phyloP scores from a whole-genome alignment of 257 asterid genomes.

The Schizonepeta tenuifolia region DNA sequence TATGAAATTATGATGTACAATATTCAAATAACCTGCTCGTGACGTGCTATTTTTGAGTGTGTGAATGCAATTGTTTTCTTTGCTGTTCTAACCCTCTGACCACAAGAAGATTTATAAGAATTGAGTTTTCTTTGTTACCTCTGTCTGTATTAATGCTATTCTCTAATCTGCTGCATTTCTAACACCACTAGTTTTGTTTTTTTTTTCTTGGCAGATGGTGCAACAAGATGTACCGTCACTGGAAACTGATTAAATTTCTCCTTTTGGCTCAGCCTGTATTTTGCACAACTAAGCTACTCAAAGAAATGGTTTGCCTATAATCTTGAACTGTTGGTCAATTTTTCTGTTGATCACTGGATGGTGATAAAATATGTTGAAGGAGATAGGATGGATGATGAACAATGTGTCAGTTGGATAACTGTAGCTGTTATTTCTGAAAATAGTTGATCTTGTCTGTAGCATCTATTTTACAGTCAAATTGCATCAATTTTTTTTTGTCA shows the following conservation, averaged over 20 bases:
- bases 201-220: constrained; percentile 62
- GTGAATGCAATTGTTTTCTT: not conserved
- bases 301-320: constrained; percentile 12
- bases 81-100: constrained; percentile 3
- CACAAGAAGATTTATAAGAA: not conserved
- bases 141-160: not conserved
- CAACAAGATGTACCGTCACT: constrained; percentile 51
- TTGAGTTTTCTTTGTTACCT: not conserved
- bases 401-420: not conserved
- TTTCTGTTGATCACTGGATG: not conserved
- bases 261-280: constrained; percentile 4
- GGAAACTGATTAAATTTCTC: constrained; percentile 45
- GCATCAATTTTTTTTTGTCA: not conserved
- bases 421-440: not conserved
- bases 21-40: not conserved
- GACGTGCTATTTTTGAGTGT: not conserved
- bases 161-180: not conserved
- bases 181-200: constrained; percentile 8
- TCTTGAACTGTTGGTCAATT: not conserved
- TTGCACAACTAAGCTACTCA: constrained; percentile 17
- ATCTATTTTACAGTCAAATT: not conserved
- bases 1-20: not conserved
- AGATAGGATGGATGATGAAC: constrained; percentile 15
- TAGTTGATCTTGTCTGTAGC: not conserved
- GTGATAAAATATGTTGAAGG: not conserved